phyloP scores from a whole-genome alignment of 1,284 basidiomycete species.

The Xerocomus subilludens region DNA sequence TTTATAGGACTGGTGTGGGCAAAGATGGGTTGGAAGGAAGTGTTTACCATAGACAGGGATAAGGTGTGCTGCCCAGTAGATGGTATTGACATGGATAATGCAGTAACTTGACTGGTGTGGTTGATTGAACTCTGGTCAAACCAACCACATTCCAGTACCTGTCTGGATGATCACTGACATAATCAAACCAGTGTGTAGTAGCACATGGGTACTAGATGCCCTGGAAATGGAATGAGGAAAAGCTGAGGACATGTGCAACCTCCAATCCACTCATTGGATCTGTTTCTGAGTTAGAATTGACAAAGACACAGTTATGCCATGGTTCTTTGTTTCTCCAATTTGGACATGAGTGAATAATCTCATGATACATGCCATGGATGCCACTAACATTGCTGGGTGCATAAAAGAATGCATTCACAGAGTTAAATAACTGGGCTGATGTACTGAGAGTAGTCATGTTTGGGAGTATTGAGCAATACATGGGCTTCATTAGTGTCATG shows the following conservation, averaged over 20 bases:
- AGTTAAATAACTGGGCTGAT: not conserved
- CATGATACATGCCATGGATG: not conserved
- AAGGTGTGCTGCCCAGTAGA: conserved; percentile 11
- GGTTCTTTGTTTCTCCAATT: conserved; percentile 24
- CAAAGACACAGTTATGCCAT: conserved; percentile 16
- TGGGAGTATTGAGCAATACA: no score
- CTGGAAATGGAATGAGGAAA: conserved; percentile 45
- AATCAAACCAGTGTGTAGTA: not conserved
- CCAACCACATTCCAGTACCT: not conserved
- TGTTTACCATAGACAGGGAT: conserved; percentile 6
- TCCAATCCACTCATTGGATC: conserved; percentile 24
- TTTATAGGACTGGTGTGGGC: conserved; percentile 39
- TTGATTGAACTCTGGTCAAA: not conserved
- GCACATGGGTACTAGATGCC: not conserved
- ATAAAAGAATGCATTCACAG: conserved; percentile 16
- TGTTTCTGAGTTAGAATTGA: conserved; percentile 1
- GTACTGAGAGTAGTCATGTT: no score
- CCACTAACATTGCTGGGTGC: conserved; percentile 15
- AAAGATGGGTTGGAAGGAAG: not conserved
- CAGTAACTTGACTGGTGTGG: not conserved
- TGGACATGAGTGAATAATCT: conserved; percentile 3
- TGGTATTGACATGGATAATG: conserved; percentile 17
- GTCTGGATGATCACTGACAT: not conserved
- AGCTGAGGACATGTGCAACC: conserved; percentile 35
- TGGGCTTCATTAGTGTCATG: no score